Evolutionary conservation across 768 basidiomycete genomes (phyloP).

Genomic region (Nidularia pulvinata): DNA sequence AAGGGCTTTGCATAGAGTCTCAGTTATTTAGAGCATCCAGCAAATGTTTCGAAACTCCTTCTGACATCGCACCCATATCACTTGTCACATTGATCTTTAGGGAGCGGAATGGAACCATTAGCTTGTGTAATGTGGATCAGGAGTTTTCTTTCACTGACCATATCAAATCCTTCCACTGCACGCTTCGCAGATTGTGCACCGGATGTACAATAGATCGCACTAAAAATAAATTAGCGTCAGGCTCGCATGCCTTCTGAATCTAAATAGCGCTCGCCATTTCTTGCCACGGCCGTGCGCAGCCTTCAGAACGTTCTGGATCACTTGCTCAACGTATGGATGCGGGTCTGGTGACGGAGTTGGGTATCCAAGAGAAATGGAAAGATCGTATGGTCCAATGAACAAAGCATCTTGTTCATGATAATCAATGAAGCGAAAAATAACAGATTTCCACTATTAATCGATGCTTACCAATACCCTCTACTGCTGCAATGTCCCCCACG

Average conservation of each 20-base stretch:
- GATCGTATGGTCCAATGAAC: conserved; percentile 7
- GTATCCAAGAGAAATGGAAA: conserved; percentile 2
- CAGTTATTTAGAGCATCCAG: not conserved
- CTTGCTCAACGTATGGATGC: not conserved
- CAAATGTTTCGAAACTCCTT: not conserved
- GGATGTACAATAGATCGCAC: conserved; percentile 19
- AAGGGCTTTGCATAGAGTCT: not conserved
- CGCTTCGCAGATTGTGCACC: conserved; percentile 15
- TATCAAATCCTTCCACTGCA: conserved; percentile 20
- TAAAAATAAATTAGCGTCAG: not conserved
- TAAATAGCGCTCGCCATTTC: not conserved
- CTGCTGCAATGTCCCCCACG: conserved; percentile 54
- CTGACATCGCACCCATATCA: not conserved
- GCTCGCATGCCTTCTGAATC: not conserved
- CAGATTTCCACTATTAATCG: not conserved
- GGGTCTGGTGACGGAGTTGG: conserved; percentile 1
- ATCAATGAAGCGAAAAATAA: conserved; percentile 1
- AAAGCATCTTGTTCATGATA: conserved; percentile 32
- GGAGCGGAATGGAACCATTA: not conserved
- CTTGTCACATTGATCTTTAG: not conserved
- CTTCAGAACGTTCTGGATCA: not conserved
- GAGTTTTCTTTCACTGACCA: conserved; percentile 7
- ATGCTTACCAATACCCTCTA: conserved; percentile 59
- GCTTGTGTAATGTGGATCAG: not conserved
- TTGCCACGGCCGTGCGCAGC: not conserved